Evolutionary conservation across 2,329 filamentous ascomycete species (phyloP).

Genomic region (Whalleya microplaca): DNA sequence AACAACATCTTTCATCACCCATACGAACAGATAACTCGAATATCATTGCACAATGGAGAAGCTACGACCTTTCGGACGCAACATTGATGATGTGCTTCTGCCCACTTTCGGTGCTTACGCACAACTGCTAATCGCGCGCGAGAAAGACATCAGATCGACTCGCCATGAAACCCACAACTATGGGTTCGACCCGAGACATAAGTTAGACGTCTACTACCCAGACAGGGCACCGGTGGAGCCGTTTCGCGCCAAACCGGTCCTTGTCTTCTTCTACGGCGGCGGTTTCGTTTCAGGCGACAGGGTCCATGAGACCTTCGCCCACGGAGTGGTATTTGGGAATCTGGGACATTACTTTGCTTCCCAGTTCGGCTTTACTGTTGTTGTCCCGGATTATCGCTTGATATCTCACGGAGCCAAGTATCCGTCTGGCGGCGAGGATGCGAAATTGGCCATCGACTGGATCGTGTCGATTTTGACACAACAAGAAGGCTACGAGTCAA

Average conservation of each 20-base stretch:
- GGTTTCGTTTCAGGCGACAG: slow-evolving; percentile 39
- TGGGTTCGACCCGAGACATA: slow-evolving; percentile 40
- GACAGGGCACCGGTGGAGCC: slow-evolving; percentile 9
- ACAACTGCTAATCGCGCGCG: slow-evolving; percentile 27
- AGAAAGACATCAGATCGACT: slow-evolving; percentile 32
- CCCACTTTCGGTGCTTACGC: slow-evolving; percentile 34
- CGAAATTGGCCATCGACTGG: slow-evolving; percentile 42
- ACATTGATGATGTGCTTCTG: slow-evolving; percentile 23
- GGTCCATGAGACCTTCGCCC: slow-evolving; percentile 31
- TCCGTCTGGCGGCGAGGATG: slow-evolving; percentile 46
- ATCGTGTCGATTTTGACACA: slow-evolving; percentile 28
- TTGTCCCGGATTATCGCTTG: slow-evolving; percentile 45
- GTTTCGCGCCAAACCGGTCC: slow-evolving; percentile 27
- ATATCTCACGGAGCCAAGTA: slow-evolving; percentile 43
- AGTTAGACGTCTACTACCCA: slow-evolving; percentile 44
- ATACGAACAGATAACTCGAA: not conserved
- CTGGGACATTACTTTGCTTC: slow-evolving; percentile 45
- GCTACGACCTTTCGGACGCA: slow-evolving; percentile 21
- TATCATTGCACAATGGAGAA: slow-evolving; percentile 25
- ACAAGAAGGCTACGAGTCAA: slow-evolving; percentile 29
- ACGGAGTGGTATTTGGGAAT: slow-evolving; percentile 40
- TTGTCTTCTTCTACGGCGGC: slow-evolving; percentile 41
- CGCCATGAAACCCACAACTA: slow-evolving; percentile 38
- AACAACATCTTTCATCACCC: too few relatives aligned
- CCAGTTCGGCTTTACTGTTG: slow-evolving; percentile 38